Base-by-base conservation (phyloP, 306 rosid genomes). In the Lathyrus oleraceus region DNA sequence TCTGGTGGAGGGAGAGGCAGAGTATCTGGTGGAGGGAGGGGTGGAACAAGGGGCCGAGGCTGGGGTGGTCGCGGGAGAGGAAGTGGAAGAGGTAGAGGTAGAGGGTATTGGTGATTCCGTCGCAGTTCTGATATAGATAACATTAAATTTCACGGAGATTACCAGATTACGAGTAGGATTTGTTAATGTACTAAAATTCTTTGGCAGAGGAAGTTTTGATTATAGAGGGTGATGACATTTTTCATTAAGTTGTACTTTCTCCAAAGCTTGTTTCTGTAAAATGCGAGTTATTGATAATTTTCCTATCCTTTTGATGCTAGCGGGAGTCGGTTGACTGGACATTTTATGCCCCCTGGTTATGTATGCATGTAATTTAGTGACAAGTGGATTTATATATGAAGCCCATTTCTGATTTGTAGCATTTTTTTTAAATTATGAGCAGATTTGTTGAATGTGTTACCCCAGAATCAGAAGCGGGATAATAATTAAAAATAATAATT, bases 61-160 rank as follows among this genome's bases (percentile, higher is more conserved):
- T 81, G 97, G 87, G 91, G 85, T 43, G 90, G 95, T 48, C 89
- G 91, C 0, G 97, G 95, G 69, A 79, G 82, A 52, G 81, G 83
- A 75, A 74, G 81, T 49, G 79, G 85, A 74, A 85, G 92, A 77
- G 81, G 83, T 63, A 76, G 81, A 61, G 79, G 88, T 72, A 87
- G 92, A 79, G 91, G 89, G 44, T 84, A 64, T 74, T 57, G 86
- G 80, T 88, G 82, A 81, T 51, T 64, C 23, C 19, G 43, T 40
- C 30, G 62, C 73, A 20, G 49, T 58, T 27, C 28, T 69, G 74
- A 12, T 59, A 53, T 63, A 76, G 74, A 66, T 45, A 53, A 49
- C 47, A 45, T 76, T 14, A 6, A 48, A 52, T 27, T 66, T 48
- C 74, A 40, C 15, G 11, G 17, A 36, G 61, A 56, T 62, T 44